Conservation (phyloP, 192 early-diverging fungal species). For the Glomus cerebriforme region DNA sequence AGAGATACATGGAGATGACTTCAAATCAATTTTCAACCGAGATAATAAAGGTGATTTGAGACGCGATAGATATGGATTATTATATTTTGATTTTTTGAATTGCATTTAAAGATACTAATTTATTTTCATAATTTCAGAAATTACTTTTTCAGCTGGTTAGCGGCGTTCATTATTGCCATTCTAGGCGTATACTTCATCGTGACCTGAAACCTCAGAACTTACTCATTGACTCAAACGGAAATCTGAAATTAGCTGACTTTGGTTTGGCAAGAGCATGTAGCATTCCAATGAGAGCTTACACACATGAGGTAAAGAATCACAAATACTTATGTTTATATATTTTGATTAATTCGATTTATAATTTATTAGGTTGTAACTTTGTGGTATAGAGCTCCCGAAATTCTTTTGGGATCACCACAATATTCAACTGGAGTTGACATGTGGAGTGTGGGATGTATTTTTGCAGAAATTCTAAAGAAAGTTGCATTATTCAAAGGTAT, state of each 20-base stretch:
- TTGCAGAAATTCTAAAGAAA: slow-evolving; percentile 89
- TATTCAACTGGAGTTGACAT: slow-evolving; percentile 96
- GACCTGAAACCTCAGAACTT: slow-evolving; percentile 99
- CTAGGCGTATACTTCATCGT: slow-evolving; percentile 89
- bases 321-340: background rate
- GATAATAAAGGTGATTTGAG: slow-evolving; percentile 34
- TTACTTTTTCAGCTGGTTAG: slow-evolving; percentile 88
- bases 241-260: slow-evolving; percentile 94
- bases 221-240: slow-evolving; percentile 85
- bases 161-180: slow-evolving; percentile 90
- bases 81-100: no score
- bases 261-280: slow-evolving; percentile 93
- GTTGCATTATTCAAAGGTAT: slow-evolving; percentile 86
- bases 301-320: slow-evolving; percentile 74
- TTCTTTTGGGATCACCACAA: slow-evolving; percentile 84
- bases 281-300: slow-evolving; percentile 89
- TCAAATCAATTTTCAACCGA: slow-evolving; percentile 20
- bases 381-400: slow-evolving; percentile 96
- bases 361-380: slow-evolving; percentile 76
- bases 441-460: slow-evolving; percentile 97
- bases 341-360: background rate
- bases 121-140: slow-evolving; percentile 56
- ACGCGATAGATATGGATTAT: background rate
- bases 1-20: slow-evolving; percentile 42
- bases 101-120: background rate